phyloP scores from a whole-genome alignment of 2,329 filamentous ascomycete species.

The Akanthomyces lecanii region DNA sequence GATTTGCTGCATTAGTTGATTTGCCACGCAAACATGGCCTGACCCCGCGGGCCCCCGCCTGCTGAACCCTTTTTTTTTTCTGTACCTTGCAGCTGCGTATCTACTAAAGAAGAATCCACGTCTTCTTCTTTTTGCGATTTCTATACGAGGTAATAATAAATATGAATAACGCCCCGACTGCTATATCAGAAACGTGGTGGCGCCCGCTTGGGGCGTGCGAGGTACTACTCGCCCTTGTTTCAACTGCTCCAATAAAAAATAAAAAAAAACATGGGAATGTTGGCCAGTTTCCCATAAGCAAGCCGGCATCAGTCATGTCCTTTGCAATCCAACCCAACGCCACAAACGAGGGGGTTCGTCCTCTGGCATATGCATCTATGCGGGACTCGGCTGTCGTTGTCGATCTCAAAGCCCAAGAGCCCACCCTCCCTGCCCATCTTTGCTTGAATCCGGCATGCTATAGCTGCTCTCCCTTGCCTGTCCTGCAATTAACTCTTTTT shows the following conservation, averaged over 20 bases:
- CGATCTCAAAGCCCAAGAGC: not conserved
- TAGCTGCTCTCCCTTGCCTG: not conserved
- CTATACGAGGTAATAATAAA: no score
- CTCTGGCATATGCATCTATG: not conserved
- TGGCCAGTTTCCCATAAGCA: not conserved
- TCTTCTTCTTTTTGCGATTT: not conserved
- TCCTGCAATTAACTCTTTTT: not conserved
- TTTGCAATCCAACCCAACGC: not conserved
- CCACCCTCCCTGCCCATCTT: not conserved
- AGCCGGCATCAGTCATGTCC: no score
- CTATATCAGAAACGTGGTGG: not conserved
- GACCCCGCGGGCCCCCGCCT: not conserved
- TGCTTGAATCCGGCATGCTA: not conserved
- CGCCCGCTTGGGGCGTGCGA: not conserved
- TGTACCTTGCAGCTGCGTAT: not conserved
- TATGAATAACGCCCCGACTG: not conserved
- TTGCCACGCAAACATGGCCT: not conserved
- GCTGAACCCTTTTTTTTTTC: not conserved
- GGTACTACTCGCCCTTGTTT: not conserved
- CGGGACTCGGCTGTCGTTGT: constrained; percentile 4
- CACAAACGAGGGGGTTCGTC: not conserved
- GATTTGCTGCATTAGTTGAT: not conserved
- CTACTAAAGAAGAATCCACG: not conserved
- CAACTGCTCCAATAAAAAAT: not conserved
- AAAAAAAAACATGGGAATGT: not conserved